These are phyloP conservation scores for Apocynum venetum DNA, from an alignment of 257 asterid genomes.

Conservation along the genomic window DNA sequence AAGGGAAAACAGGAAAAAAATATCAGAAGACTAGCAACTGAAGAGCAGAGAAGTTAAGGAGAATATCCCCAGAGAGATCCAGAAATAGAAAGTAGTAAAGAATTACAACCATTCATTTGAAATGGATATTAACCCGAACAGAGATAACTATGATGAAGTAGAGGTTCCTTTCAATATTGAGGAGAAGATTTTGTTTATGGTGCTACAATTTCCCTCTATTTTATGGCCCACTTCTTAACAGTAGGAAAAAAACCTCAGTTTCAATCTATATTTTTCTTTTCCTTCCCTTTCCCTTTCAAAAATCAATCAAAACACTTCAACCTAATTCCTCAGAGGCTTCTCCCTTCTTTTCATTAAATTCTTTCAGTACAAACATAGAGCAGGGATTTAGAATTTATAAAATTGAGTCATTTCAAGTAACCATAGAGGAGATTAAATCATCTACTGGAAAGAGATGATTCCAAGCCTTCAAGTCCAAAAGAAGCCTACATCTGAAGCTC, in stretches of 20 bases:
- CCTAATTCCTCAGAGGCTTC: background rate
- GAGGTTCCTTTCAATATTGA: background rate
- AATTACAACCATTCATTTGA: background rate
- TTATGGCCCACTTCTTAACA: background rate
- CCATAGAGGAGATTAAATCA: background rate
- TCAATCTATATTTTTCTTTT: background rate
- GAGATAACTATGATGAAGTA: background rate
- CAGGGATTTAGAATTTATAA: background rate
- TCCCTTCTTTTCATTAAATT: background rate
- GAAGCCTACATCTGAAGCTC: background rate
- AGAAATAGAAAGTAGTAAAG: background rate
- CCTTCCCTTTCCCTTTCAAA: background rate
- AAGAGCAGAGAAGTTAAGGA: background rate
- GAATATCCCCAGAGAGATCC: background rate
- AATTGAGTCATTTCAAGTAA: background rate
- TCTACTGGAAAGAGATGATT: background rate
- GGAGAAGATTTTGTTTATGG: background rate
- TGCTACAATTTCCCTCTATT: background rate
- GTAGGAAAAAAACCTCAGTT: background rate
- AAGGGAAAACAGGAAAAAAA: constrained; percentile 7
- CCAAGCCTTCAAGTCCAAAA: background rate
- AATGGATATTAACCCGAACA: background rate
- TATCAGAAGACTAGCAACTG: background rate
- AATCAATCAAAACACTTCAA: background rate
- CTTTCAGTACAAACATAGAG: background rate